Conservation (phyloP, 2,329 filamentous ascomycete species). For the Colletotrichum caudatum region DNA sequence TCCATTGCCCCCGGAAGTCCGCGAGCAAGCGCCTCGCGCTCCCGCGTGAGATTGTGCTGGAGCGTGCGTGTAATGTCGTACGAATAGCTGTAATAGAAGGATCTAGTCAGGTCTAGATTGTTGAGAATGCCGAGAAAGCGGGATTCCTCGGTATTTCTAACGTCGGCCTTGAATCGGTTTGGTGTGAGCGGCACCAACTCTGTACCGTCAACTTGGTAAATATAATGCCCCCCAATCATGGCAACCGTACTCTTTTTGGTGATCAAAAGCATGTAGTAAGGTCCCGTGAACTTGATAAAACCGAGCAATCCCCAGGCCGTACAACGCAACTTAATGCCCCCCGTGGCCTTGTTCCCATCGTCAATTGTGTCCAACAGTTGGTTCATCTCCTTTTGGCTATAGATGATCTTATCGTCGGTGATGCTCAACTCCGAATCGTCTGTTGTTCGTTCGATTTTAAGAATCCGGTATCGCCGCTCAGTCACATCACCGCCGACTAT, state of each 20-base stretch:
- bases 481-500: constrained; percentile 93
- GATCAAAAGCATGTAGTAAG: constrained; percentile 97
- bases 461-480: constrained; percentile 87
- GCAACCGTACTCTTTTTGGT: constrained; percentile 97
- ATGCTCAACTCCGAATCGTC: constrained; percentile 81
- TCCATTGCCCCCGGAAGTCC: constrained; percentile 66
- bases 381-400: constrained; percentile 91
- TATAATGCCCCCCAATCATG: constrained; percentile 94
- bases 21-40: constrained; percentile 77
- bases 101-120: constrained; percentile 89
- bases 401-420: constrained; percentile 94
- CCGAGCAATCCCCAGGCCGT: constrained; percentile 94
- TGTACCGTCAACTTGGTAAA: constrained; percentile 95
- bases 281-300: constrained; percentile 95
- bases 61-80: constrained; percentile 95
- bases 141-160: constrained; percentile 85
- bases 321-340: constrained; percentile 89
- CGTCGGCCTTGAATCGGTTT: constrained; percentile 80
- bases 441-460: constrained; percentile 93
- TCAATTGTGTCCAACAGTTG: constrained; percentile 94
- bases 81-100: constrained; percentile 98
- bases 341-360: constrained; percentile 91
- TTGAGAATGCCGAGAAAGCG: constrained; percentile 90
- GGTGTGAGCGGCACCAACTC: constrained; percentile 90
- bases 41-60: constrained; percentile 89